phyloP scores from a whole-genome alignment of 305 asterid genomes.

The Rubia tinctorum region DNA sequence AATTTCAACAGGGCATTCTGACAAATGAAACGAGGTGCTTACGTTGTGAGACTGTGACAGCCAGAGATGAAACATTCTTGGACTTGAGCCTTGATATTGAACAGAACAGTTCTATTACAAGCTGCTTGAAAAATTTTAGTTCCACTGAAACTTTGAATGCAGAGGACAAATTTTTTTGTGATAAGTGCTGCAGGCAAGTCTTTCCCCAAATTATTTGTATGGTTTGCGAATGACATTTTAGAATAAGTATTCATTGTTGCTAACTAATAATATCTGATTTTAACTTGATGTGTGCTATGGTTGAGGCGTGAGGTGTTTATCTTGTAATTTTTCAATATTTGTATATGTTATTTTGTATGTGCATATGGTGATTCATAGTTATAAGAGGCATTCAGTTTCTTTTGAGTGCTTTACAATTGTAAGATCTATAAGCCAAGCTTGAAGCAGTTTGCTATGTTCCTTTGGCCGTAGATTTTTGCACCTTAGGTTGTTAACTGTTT shows the following conservation, averaged over 20 bases:
- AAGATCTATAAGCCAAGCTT: not conserved
- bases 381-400: not conserved
- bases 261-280: no score
- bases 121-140: constrained; percentile 86
- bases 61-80: constrained; percentile 88
- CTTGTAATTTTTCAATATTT: not conserved
- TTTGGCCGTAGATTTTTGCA: no score
- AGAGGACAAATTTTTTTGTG: constrained; percentile 90
- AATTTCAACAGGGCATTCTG: no score
- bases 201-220: not conserved
- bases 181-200: constrained; percentile 86
- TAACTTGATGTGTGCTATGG: not conserved
- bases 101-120: constrained; percentile 87
- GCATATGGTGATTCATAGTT: not conserved
- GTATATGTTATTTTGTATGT: not conserved
- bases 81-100: constrained; percentile 95
- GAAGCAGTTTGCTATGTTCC: not conserved
- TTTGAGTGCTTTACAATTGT: not conserved
- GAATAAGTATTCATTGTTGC: no score
- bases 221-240: not conserved
- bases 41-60: constrained; percentile 65
- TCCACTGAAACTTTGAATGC: constrained; percentile 91
- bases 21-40: no score
- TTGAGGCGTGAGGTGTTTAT: constrained; percentile 3
- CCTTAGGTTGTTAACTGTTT: no score